Evolutionary conservation across 495 filamentous ascomycete species (phyloP).

Genomic region (Aspergillus haitiensis): DNA sequence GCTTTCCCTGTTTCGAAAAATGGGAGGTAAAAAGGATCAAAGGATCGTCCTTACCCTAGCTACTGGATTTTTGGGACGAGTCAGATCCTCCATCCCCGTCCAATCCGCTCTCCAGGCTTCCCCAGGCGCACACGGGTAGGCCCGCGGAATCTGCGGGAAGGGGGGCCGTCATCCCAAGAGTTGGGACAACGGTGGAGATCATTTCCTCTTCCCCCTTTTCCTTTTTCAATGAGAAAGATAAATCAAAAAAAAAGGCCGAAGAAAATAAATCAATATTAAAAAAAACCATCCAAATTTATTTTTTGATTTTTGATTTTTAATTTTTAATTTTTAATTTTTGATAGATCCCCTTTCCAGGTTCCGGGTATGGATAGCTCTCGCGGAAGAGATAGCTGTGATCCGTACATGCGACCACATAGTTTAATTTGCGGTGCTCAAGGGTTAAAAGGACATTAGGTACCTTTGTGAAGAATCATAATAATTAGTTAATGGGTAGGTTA

Average conservation of each 20-base stretch:
- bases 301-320: neutral
- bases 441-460: neutral
- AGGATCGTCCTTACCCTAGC: neutral
- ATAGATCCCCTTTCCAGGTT: neutral
- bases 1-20: neutral
- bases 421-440: neutral
- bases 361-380: neutral
- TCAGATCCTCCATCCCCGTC: constrained; percentile 2
- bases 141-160: constrained; percentile 18
- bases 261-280: neutral
- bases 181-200: constrained; percentile 13
- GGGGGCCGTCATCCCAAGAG: constrained; percentile 7
- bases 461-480: neutral
- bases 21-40: neutral
- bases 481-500: no score
- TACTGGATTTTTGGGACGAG: constrained; percentile 5
- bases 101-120: constrained; percentile 7
- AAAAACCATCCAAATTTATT: neutral
- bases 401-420: neutral
- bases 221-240: neutral
- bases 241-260: neutral
- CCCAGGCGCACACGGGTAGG: constrained; percentile 7
- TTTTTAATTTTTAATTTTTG: neutral
- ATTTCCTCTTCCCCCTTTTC: neutral
- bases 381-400: constrained; percentile 4